Evolutionary conservation across 2,329 filamentous ascomycete genomes (phyloP), one percentile per base, ranked within the genome.

Genomic region (Thelonectria blattea): DNA sequence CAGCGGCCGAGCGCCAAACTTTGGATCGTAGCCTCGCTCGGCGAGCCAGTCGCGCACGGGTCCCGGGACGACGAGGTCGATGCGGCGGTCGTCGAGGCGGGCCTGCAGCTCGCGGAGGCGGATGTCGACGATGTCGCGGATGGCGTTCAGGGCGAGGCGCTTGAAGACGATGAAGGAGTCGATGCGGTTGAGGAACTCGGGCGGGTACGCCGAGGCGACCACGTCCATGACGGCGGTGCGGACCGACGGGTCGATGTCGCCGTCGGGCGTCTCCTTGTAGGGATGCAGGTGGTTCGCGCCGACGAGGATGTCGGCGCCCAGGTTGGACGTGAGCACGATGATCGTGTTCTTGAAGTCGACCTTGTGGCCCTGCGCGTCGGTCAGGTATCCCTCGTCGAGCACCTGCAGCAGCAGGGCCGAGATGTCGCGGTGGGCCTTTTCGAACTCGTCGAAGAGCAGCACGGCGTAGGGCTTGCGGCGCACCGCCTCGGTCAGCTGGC

Each of bases 111-210:
- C 95, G 62, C 83, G 85, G 49, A 98, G 82, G 32, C 95, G 87
- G 65, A 98, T 97, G 71, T 98, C 92, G 50, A 97, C 93, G 65
- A 98, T 98, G 72, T 96, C 93, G 30, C 92, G 85, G 58, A 98
- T 84, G 15, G 94, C 93, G 17, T 83, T 81, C 30, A 84, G 84
- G 1, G 92, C 91, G 2, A 98, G 85, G 9, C 94, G 87, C 78
- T 93, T 94, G 83, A 98, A 98, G 72, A 98, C 81, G 74, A 98
- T 97, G 79, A 98, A 97, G 62, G 96, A 94, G 76, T 98, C 94
- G 64, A 98, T 92, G 18, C 95, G 87, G 79, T 99, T 98, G 65
- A 98, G 85, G 82, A 98, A 99, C 74, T 98, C 95, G 3, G 95
- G 95, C 5, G 94, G 88, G 73, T 97, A 89, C 52, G 80, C 82